Percentiles rank a stretch among this genome's conserved stretches.
These are phyloP conservation scores for Trichoderma guizhouense DNA, from an alignment of 2,329 filamentous ascomycete species.

Conservation along the genomic window DNA sequence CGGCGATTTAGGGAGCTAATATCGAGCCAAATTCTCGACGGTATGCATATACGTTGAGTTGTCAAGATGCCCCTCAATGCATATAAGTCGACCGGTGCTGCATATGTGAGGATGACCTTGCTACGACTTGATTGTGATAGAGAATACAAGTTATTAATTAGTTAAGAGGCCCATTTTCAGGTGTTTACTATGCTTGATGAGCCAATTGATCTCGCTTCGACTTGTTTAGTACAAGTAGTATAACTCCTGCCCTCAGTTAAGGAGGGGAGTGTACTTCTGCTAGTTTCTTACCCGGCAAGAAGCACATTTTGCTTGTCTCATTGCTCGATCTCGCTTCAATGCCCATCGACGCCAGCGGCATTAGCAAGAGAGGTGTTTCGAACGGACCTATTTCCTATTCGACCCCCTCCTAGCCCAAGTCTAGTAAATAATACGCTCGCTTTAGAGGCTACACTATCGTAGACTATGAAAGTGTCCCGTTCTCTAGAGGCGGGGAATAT, in stretches of 20 bases:
- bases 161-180: neutral
- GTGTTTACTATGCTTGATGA: neutral
- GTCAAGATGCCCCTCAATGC: neutral
- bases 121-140: neutral
- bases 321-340: neutral
- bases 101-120: no score
- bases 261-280: neutral
- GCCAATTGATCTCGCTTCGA: neutral
- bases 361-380: neutral
- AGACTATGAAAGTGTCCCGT: neutral
- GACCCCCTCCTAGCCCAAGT: neutral
- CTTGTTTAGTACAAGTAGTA: neutral
- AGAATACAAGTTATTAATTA: neutral
- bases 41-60: no score
- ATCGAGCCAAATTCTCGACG: no score
- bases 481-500: neutral
- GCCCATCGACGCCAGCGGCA: neutral
- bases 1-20: no score
- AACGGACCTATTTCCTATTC: neutral
- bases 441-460: neutral
- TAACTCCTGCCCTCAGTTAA: neutral
- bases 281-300: neutral
- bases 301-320: neutral
- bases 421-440: neutral
- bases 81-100: no score